Percentiles rank a stretch among this genome's conserved stretches.
These are phyloP conservation scores for Aspergillus terreus DNA, from an alignment of 2,329 filamentous ascomycete genomes.

Conservation along the genomic window DNA sequence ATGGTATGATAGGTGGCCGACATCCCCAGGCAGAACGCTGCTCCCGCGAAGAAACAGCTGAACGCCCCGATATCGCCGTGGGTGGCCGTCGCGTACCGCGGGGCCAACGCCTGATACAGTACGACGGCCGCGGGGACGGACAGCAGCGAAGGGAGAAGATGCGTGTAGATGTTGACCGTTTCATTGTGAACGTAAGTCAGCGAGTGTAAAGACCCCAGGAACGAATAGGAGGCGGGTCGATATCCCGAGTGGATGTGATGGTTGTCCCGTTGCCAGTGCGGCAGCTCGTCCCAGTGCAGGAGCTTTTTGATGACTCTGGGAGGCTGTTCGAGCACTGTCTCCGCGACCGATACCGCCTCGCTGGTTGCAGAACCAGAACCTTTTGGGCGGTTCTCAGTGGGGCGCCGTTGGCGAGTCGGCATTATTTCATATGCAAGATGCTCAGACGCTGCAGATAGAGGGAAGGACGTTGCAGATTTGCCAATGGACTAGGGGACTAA, in stretches of 20 bases:
- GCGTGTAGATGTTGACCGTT: conserved; percentile 68
- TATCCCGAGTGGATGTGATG: conserved; percentile 66
- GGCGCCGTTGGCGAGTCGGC: conserved; percentile 31
- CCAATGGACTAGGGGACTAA: not conserved
- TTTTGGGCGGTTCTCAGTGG: conserved; percentile 17
- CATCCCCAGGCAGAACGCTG: conserved; percentile 70
- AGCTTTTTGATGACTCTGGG: conserved; percentile 30
- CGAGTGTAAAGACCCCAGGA: conserved; percentile 54
- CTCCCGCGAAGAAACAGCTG: conserved; percentile 73
- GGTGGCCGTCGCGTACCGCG: conserved; percentile 63
- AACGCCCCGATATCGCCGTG: conserved; percentile 67
- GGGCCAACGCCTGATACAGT: conserved; percentile 56
- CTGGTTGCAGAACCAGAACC: conserved; percentile 13
- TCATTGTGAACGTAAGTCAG: conserved; percentile 65
- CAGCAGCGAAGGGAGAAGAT: conserved; percentile 63
- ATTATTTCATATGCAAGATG: conserved; percentile 22
- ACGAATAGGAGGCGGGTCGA: conserved; percentile 60
- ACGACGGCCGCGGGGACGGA: conserved; percentile 52
- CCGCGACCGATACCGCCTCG: conserved; percentile 21
- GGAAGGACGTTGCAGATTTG: not conserved
- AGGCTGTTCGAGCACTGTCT: conserved; percentile 26
- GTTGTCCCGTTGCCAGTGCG: conserved; percentile 60
- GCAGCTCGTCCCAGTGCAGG: conserved; percentile 51
- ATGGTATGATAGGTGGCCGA: conserved; percentile 82
- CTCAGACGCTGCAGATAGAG: not conserved